Evolutionary conservation across 257 asterid genomes (phyloP).

Genomic region (Rauvolfia tetraphylla): DNA sequence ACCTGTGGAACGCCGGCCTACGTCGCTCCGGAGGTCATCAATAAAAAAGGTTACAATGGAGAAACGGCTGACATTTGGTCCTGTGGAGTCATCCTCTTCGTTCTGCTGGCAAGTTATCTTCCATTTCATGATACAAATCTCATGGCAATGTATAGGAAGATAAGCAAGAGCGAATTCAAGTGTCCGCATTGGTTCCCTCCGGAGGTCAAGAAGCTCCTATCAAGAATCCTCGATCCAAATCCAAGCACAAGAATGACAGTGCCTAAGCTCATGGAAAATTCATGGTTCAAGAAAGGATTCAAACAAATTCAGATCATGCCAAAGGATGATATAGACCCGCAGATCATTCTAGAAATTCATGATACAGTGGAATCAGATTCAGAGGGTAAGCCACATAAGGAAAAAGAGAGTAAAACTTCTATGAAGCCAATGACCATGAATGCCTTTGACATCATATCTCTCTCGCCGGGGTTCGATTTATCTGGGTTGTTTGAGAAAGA

Average conservation of each 20-base stretch:
- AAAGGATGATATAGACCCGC: constrained; percentile 22
- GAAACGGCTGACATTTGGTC: constrained; percentile 95
- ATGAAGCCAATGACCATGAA: constrained; percentile 48
- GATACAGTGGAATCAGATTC: constrained; percentile 31
- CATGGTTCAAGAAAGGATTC: constrained; percentile 77
- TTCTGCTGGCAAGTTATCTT: constrained; percentile 73
- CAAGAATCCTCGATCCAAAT: constrained; percentile 73
- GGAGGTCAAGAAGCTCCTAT: constrained; percentile 60
- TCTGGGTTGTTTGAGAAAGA: constrained; percentile 68
- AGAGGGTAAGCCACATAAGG: constrained; percentile 9
- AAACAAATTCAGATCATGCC: constrained; percentile 24
- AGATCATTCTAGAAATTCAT: constrained; percentile 33
- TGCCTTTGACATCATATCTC: constrained; percentile 84
- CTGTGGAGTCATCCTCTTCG: constrained; percentile 78
- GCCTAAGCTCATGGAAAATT: constrained; percentile 61
- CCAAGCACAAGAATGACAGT: constrained; percentile 53
- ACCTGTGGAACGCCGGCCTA: constrained; percentile 96
- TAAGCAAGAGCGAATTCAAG: constrained; percentile 58
- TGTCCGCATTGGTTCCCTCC: constrained; percentile 90
- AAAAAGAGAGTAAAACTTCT: constrained; percentile 1
- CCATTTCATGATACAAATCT: constrained; percentile 79
- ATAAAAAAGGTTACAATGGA: constrained; percentile 70
- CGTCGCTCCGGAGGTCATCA: constrained; percentile 91
- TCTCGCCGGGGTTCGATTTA: constrained; percentile 67
- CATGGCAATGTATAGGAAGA: constrained; percentile 74